Base-by-base conservation (phyloP, 2,329 filamentous ascomycete genomes). In the Paecilomyces formosus region DNA sequence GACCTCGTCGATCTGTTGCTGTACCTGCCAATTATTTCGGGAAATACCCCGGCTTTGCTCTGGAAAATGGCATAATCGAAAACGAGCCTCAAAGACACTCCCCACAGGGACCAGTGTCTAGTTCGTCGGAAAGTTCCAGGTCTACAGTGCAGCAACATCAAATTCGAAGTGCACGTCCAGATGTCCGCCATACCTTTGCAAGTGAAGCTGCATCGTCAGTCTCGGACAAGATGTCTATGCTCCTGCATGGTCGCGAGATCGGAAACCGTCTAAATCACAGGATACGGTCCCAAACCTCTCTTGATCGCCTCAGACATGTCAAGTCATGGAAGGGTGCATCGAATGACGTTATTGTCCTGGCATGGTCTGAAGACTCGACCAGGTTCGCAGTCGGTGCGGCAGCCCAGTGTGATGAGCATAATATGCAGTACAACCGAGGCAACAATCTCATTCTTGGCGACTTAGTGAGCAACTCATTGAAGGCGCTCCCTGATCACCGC, bases 381-480 rank as follows among this genome's bases (percentile, higher is more conserved):
- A 72, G 64, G 3, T 87, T 86, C 64, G 82, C 80, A 28, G 82
- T 80, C 9, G 84, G 83, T 1, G 81, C 83, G 3, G 79, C 82
- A 5, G 80, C 83, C 30, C 78, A 83, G 4, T 78, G 78, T 3
- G 83, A 86, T 62, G 67, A 74, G 2, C 72, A 78, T 53, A 82
- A 79, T n/a, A 82, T 84, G 78, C 79, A 83, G 49, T 87, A 87
- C 65, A 87, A 87, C 59, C 73, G 80, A 45, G 73, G 76, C 0
- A 81, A 83, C 59, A 86, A 86, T 62, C 71, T 86, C 0, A 65
- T 86, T 1, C 67, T 83, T 35, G 84, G 84, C 1, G 72, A 82
- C 60, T 61, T 78, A 2, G 61, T 66, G 1, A 63, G 64, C 1
- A 77, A 75, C 21, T 65, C 64, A 1, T 65, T 86, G 7, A 71